A percentile compares a stretch with the other conserved stretches of the same genome.
These are phyloP conservation scores for Claviceps africana DNA, from an alignment of 2,329 filamentous ascomycete genomes.

Conservation along the genomic window DNA sequence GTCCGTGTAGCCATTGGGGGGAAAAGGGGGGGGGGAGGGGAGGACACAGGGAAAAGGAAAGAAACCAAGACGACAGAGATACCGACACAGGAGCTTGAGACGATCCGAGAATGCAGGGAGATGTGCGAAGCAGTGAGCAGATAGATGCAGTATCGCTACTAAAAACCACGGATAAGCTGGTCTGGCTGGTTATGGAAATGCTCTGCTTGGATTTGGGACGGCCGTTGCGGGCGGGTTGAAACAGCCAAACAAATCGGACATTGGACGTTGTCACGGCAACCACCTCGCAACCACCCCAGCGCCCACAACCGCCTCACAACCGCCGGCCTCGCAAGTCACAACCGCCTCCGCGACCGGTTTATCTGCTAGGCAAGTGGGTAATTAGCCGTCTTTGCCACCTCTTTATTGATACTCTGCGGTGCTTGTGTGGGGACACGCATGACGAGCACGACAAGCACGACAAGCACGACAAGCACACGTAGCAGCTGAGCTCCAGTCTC, in stretches of 20 bases:
- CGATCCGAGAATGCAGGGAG: not conserved
- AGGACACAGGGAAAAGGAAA: too few relatives aligned
- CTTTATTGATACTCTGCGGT: not conserved
- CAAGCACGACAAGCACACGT: too few relatives aligned
- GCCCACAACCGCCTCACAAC: not conserved
- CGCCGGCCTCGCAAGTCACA: too few relatives aligned
- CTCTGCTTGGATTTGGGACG: not conserved
- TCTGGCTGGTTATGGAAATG: not conserved
- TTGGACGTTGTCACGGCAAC: conserved; percentile 6
- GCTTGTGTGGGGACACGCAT: not conserved
- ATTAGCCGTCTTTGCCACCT: not conserved
- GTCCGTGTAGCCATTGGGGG: conserved; percentile 56
- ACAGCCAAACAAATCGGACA: not conserved
- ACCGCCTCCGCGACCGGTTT: not conserved
- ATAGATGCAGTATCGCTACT: not conserved
- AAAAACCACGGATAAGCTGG: not conserved
- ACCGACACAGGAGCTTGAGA: not conserved
- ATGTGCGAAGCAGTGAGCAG: not conserved
- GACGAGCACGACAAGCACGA: too few relatives aligned
- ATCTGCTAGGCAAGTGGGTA: too few relatives aligned
- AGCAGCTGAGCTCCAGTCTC: too few relatives aligned
- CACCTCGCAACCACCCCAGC: not conserved
- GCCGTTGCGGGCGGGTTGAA: not conserved
- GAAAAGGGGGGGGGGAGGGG: too few relatives aligned
- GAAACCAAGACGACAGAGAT: not conserved